Evolutionary conservation across 371 early-diverging fungal species (phyloP).

Genomic region (Rhizopus arrhizus): DNA sequence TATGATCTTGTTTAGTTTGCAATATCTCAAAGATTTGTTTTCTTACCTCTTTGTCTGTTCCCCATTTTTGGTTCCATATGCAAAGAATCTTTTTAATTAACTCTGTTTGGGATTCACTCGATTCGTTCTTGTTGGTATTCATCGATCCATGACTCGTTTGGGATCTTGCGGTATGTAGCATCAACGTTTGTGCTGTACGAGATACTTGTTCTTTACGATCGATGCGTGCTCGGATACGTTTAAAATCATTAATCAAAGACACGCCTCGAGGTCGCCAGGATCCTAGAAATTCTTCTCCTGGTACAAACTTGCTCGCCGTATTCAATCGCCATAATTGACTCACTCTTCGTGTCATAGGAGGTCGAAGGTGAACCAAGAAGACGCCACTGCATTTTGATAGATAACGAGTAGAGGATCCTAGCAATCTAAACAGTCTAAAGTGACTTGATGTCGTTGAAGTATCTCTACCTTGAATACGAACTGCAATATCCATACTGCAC

Average conservation of each 20-base stretch:
- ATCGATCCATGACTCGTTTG: constrained; percentile 22
- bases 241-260: constrained; percentile 64
- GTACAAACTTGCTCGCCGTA: constrained; percentile 72
- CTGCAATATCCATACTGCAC: constrained; percentile 63
- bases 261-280: constrained; percentile 76
- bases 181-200: constrained; percentile 36
- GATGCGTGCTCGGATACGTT: constrained; percentile 40
- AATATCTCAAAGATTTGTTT: constrained; percentile 10
- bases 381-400: constrained; percentile 52
- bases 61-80: constrained; percentile 52
- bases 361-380: constrained; percentile 56
- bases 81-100: constrained; percentile 37
- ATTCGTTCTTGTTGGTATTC: constrained; percentile 4
- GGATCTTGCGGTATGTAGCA: constrained; percentile 15
- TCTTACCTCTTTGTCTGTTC: constrained; percentile 52
- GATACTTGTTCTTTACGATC: constrained; percentile 48
- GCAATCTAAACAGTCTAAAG: constrained; percentile 41
- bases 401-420: constrained; percentile 31
- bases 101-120: constrained; percentile 16
- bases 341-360: constrained; percentile 56
- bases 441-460: constrained; percentile 9
- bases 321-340: constrained; percentile 74
- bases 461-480: constrained; percentile 57
- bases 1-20: constrained; percentile 6
- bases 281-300: constrained; percentile 77